phyloP scores from a whole-genome alignment of 2,329 filamentous ascomycete species.

The Hypomyces perniciosus region DNA sequence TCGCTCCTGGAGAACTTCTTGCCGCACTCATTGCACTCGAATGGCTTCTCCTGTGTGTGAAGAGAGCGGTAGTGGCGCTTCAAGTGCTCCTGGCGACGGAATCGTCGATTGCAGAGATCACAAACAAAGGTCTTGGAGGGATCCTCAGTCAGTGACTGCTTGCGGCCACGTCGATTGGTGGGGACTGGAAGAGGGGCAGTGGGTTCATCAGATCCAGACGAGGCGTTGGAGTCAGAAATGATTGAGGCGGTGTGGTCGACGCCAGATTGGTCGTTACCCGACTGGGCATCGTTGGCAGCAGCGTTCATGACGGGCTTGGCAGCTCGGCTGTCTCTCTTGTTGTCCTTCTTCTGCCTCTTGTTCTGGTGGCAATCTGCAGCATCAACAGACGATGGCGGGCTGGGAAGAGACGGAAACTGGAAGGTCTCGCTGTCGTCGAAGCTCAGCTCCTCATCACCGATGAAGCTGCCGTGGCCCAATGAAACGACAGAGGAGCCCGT shows the following conservation, averaged over 20 bases:
- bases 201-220: conserved; percentile 40
- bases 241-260: conserved; percentile 31
- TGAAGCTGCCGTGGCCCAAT: conserved; percentile 70
- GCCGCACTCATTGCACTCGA: conserved; percentile 93
- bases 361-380: conserved; percentile 44
- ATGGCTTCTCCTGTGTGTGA: conserved; percentile 97
- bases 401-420: conserved; percentile 56
- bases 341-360: conserved; percentile 52
- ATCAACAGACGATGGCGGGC: conserved; percentile 39
- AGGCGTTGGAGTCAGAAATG: conserved; percentile 32
- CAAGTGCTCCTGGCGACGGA: conserved; percentile 95
- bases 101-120: conserved; percentile 91
- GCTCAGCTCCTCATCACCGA: conserved; percentile 70
- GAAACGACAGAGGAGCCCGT: conserved; percentile 63
- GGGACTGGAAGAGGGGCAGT: conserved; percentile 46
- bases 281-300: conserved; percentile 28
- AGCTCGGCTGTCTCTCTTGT: conserved; percentile 38
- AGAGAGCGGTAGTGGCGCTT: conserved; percentile 98
- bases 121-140: conserved; percentile 98
- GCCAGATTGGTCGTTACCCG: conserved; percentile 30
- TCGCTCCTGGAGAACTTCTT: conserved; percentile 99
- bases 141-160: conserved; percentile 96
- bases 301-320: conserved; percentile 39
- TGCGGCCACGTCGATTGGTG: conserved; percentile 87
- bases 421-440: conserved; percentile 63